Evolutionary conservation across 352 stramenopile species (phyloP), one percentile per base, ranked within the genome.

Genomic region (Discostella stelligera): DNA sequence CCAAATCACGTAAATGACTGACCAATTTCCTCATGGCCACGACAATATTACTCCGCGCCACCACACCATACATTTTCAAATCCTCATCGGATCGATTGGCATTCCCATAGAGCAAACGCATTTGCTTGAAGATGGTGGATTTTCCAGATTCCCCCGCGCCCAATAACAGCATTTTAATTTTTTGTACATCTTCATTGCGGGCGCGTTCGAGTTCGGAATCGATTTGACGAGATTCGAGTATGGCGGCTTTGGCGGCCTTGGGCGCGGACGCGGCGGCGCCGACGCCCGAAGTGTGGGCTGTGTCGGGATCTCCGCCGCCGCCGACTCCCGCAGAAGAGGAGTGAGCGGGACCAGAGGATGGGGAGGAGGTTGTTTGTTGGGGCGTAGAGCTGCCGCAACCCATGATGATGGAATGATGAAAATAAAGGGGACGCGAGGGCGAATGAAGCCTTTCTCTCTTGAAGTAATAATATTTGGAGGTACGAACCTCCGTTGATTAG

Each of bases 141-240:
- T 98, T 98, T 50, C 95, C 95, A 65, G 94, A 98, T 86, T 98
- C 95, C 59, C 95, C 96, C 7, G 95, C 95, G 7, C 96, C 96
- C 3, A 98, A 87, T 32, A 98, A 84, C 23, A 98, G 83, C 55
- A 98, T 87, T 89, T 98, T 98, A 64, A 98, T 95, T 77, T 98
- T 98, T 66, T 90, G 65, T 54, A 87, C 66, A 14, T 93, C 88
- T 61, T 90, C 85, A 37, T 86, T 60, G 41, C 74, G 70, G 11
- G 59, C 56, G 0, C 53, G 55, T 64, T 82, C 72, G n/a, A 85
- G 58, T 2, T 72, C 49, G 25, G 53, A 30, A 25, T 84, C 77
- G 21, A 79, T 73, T 30, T 54, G 37, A 8, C 60, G 58, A 10
- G 63, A 65, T 5, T 55, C 46, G 48, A 54, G 20, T 6, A 2